Base-by-base conservation (phyloP, 768 basidiomycete genomes). In the Boletus bicolor region DNA sequence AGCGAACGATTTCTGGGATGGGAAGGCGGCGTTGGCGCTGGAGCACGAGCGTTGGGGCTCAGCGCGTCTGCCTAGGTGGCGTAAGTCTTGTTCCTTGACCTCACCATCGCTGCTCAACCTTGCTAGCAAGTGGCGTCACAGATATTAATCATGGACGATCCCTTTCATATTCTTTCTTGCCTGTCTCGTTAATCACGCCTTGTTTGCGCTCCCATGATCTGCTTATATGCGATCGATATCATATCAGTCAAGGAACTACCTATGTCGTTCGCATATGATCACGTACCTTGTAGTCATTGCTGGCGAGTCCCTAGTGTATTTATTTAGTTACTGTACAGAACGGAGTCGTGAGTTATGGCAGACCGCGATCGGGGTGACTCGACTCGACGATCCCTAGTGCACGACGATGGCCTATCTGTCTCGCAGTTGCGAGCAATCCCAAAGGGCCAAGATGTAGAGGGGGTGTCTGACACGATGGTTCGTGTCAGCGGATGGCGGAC, bases 31-130 rank as follows among this genome's bases (percentile, higher is more conserved):
- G 72, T 75, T 19, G 91, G 91, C 34, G 86, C 89, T 44, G 91
- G 91, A n/a, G 91, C 91, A 36, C 79, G 91, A 19, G 86, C 89
- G 34, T 76, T 93, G 73, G 90, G 90, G 7, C 76, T 91, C 54
- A 72, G 70, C 34, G 70, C 66, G 2, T 72, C 70, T 12, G 63
- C 60, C 49, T 72, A 71, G 56, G 48, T 48, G 58, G 57, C 45
- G 70, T 70, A 57, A 70, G 69, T 66, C 38, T 43, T 57, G 55
- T n/a, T 53, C 26, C 54, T 47, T 41, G 54, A 24, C 30, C 49
- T 32, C 35, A 24, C 51, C 55, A 51, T 45, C 41, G 54, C 42
- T 50, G 55, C 65, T 69, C 58, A 69, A 59, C 57, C 53, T 37
- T 49, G 7, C 15, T 35, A 59, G 58, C 47, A 36, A 37, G n/a